Base-by-base conservation (phyloP, 1,284 basidiomycete genomes). In the Moesziomyces sp. region DNA sequence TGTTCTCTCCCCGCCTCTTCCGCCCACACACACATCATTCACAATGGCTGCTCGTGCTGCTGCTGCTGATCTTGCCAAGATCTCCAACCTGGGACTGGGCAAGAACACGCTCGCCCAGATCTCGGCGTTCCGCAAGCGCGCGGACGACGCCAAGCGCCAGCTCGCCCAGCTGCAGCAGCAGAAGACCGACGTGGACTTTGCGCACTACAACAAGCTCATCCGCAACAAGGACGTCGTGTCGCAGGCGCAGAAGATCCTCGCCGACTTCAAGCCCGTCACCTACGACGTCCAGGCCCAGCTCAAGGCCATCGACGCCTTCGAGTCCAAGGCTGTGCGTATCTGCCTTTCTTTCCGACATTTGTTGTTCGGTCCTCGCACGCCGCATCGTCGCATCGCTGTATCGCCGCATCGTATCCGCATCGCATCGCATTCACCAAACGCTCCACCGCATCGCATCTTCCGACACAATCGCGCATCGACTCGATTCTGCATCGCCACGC, bases 221-320 rank as follows among this genome's bases (percentile, higher is more conserved):
- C 82, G 82, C 89, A 98, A 99, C 88, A 91, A 92, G 86, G 90
- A 90, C 54, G 89, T 98, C 75, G 91, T 98, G 65, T 91, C 92
- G 79, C 92, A 97, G 85, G 93, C 93, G 13, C 94, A 98, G 88
- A 97, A 94, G 88, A 86, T 92, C 67, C 86, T 97, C 80, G 89
- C 88, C 73, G 90, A 90, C 45, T 99, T 97, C 89, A 97, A 97
- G 88, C 93, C 97, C 33, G 91, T 94, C 64, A 92, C 92, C n/a
- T 98, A 98, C 87, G 96, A 99, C 84, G 92, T 96, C 66, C 87
- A 86, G 83, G 89, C 93, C 73, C 93, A 97, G 86, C 85, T 97
- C 85, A 97, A 94, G 87, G 94, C 94, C 53, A 97, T 99, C 79
- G 94, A 97, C 85, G 91, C 93, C 57, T 99, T 99, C 85, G 94